phyloP scores from a whole-genome alignment of 805 yeast genomes.

The Lachancea nothofagi region DNA sequence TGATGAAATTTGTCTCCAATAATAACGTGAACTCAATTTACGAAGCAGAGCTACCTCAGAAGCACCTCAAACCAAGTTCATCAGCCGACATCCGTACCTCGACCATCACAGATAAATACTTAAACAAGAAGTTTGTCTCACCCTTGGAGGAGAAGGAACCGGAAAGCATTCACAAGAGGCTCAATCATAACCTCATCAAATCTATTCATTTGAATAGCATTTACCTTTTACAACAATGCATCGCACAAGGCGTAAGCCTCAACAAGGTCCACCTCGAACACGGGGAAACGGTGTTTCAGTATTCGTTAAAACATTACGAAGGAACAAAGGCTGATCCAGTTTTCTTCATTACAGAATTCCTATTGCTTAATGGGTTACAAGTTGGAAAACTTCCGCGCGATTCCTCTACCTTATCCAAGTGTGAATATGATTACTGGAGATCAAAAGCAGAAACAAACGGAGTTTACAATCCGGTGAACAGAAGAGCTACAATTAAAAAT shows the following conservation, averaged over 20 bases:
- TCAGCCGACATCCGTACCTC: conserved; percentile 44
- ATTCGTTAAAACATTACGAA: conserved; percentile 46
- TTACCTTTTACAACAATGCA: conserved; percentile 18
- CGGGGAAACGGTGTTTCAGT: conserved; percentile 38
- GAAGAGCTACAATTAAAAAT: conserved; percentile 6
- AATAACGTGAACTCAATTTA: conserved; percentile 50
- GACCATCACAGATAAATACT: conserved; percentile 67
- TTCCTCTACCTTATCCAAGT: conserved; percentile 36
- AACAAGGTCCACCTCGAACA: conserved; percentile 14
- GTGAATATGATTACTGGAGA: conserved; percentile 54
- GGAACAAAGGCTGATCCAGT: conserved; percentile 30
- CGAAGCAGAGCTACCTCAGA: conserved; percentile 39
- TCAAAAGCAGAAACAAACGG: conserved; percentile 33
- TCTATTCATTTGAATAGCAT: conserved; percentile 47
- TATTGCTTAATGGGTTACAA: conserved; percentile 51
- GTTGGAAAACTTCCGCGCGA: conserved; percentile 34
- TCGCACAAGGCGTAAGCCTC: conserved; percentile 22
- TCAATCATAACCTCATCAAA: conserved; percentile 41
- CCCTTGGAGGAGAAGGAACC: conserved; percentile 9
- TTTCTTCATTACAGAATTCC: conserved; percentile 50
- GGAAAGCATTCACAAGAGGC: conserved; percentile 12
- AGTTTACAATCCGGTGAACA: conserved; percentile 2
- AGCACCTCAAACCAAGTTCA: conserved; percentile 33
- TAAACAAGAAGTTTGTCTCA: conserved; percentile 42
- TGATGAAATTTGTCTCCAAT: conserved; percentile 55